These are phyloP conservation scores for Fusarium domesticum DNA, from an alignment of 2,329 filamentous ascomycete genomes.

Conservation along the genomic window DNA sequence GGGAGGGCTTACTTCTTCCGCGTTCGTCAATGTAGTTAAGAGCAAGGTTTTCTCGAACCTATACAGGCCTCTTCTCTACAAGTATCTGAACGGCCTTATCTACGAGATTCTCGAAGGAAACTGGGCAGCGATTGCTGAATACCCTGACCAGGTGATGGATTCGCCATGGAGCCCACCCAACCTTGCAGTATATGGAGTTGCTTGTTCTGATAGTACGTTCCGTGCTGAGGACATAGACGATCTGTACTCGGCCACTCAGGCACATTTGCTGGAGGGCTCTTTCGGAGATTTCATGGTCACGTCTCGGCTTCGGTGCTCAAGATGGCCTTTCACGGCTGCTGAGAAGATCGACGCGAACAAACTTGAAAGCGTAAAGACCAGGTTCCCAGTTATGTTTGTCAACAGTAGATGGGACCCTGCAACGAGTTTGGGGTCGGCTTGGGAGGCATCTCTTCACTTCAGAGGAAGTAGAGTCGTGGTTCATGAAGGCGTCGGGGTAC, in stretches of 20 bases:
- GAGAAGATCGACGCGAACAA: slow-evolving; percentile 13
- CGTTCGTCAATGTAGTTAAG: neutral
- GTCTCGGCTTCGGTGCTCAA: slow-evolving; percentile 6
- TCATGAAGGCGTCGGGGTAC: slow-evolving; percentile 22
- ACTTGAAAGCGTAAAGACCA: slow-evolving; percentile 19
- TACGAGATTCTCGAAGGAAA: slow-evolving; percentile 5
- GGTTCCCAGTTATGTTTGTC: slow-evolving; percentile 15
- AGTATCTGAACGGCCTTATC: slow-evolving; percentile 4
- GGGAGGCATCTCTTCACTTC: slow-evolving; percentile 16
- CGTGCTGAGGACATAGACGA: slow-evolving; percentile 11
- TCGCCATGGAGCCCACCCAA: slow-evolving; percentile 16
- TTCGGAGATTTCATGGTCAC: slow-evolving; percentile 13
- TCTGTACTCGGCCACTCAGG: slow-evolving; percentile 8
- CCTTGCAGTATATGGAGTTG: slow-evolving; percentile 11
- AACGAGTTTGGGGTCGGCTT: slow-evolving; percentile 15
- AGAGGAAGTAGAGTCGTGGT: slow-evolving; percentile 18
- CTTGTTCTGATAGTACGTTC: slow-evolving; percentile 14
- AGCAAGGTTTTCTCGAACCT: neutral
- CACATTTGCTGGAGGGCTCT: slow-evolving; percentile 10
- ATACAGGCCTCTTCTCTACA: slow-evolving; percentile 1
- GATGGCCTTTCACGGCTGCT: slow-evolving; percentile 17
- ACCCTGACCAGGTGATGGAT: slow-evolving; percentile 2
- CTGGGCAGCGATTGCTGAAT: slow-evolving; percentile 9
- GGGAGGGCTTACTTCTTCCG: neutral
- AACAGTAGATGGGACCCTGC: slow-evolving; percentile 23